Base-by-base conservation (phyloP, 106 monocot species). In the Allium cepa region DNA sequence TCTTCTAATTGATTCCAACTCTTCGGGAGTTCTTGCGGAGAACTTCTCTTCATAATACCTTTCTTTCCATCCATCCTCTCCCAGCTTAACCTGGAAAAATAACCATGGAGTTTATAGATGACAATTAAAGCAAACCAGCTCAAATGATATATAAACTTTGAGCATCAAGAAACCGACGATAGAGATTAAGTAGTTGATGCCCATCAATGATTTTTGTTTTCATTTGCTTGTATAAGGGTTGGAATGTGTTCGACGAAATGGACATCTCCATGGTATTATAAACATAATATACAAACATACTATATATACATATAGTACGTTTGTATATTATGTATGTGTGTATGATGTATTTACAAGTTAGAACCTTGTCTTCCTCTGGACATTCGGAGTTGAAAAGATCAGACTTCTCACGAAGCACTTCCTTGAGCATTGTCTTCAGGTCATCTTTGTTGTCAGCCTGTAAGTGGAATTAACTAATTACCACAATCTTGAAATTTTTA, bases 1-100 rank as follows among this genome's bases (percentile, higher is more conserved):
- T 66, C 75, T 88, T 9, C 81, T 71, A 50, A 86, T 67, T 56
- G 64, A 50, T 56, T 96, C 96, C 67, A 91, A 70, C 77, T 91
- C 91, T 48, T 91, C 88, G 67, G 83, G 80, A 53, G 79, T 84
- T 78, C 56, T 91, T 22, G 74, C 83, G 49, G 77, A 86, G 80
- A 96, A 96, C 49, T 96, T 96, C 22, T 86, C 96, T 70, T 82
- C 81, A 67, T 96, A 96, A 59, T 96, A 96, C 75, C 96, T 88
- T 66, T 88, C 82, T 79, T 84, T 96, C 96, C 96, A 96, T 69
- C 96, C 96, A 46, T 81, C 75, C 68, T 84, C 82, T 59, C 96
- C 96, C 57, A 96, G 67, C 79, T 88, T 96, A 50, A 96, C 78
- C 96, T 96, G 69, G 66, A 26, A 72, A 18, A 64, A 59, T 10